Evolutionary conservation across 495 filamentous ascomycete genomes (phyloP), one percentile per base, ranked within the genome.

Genomic region (Xylaria curta): DNA sequence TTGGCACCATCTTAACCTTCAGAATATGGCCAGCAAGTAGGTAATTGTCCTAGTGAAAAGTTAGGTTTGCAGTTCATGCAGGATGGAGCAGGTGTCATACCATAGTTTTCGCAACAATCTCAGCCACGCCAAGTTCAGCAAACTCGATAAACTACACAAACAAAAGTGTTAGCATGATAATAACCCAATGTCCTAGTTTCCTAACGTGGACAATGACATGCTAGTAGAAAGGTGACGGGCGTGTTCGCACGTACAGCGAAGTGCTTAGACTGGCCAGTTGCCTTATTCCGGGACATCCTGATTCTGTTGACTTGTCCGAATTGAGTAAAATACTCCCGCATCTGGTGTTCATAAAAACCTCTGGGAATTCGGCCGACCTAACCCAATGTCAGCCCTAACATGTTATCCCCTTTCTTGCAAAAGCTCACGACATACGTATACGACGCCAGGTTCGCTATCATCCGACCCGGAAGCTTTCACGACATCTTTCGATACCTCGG

Each of bases 291-390:
- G 4, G 94, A 96, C 46, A 99, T 89, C 73, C 95, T 72, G 40
- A 99, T 88, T 63, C 88, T 89, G 62, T 85, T 89, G 75, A 99
- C 93, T 3, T 88, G 84, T 78, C 96, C 97, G 78, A 99, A 99
- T 81, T 98, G 96, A n/a, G 89, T 87, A 78, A 98, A 98, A 85
- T 98, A 99, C 58, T 88, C 86, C 63, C 89, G 89, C 92, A 99
- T 97, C 82, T 98, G 91, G 78, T 93, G 89, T 83, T 98, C 97
- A 86, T 94, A 98, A 87, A 99, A 98, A 81, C 97, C 96, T 73
- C 46, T 42, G 1, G 70, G 70, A 12, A 72, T 68, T 44, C 70
- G 70, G 56, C 70, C 70, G 46, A 72, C 28, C 70, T 72, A 54
- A 53, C 28, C 40, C 3, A 56, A 46, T 5, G 65, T 79, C 54